Base-by-base conservation (phyloP, 2,329 filamentous ascomycete genomes). In the Paecilomyces sp. region DNA sequence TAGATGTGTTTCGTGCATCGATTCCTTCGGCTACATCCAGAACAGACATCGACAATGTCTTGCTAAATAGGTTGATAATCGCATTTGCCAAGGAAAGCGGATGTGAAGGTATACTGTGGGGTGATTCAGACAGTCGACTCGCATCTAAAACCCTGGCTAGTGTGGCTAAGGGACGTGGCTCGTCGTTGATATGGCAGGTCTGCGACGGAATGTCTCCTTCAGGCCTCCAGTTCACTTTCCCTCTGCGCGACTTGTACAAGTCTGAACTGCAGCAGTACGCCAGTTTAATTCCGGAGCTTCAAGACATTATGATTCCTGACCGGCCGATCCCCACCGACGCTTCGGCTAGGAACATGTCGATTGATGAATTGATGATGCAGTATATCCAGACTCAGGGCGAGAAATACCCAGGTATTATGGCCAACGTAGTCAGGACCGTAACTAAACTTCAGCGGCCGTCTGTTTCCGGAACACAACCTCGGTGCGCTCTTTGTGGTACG, bases 371-470 rank as follows among this genome's bases (percentile, higher is more conserved):
- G 58, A 92, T 97, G 88, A 79, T 82, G 60, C 87, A 91, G 60
- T 99, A 97, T 73, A 96, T 99, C 69, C 85, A 86, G 65, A 88
- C 86, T 50, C 91, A 96, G 15, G 92, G 96, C 71, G 85, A 86
- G 64, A 89, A 88, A 61, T 97, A 95, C 69, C 90, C 92, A 2
- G 91, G 90, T 58, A 91, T 97, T 59, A 92, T 99, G 65, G 89
- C 92, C 33, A 99, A 99, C 72, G 94, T 99, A 9, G 93, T 97
- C 4, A 86, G 91, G 63, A 99, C 93, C 34, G 88, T 90, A n/a
- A 88, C 86, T 57, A 96, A 95, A 75, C 81, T 97, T 50, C 80
- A 86, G 54, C 71, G 78, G 0, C 66, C 77, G 24, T 66, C 66
- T 54, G 65, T 63, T 1, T 72, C 71, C 7, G 68, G 67, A 22